Conservation (phyloP, 177 flowering plant species). For the Vitis hybrid region DNA sequence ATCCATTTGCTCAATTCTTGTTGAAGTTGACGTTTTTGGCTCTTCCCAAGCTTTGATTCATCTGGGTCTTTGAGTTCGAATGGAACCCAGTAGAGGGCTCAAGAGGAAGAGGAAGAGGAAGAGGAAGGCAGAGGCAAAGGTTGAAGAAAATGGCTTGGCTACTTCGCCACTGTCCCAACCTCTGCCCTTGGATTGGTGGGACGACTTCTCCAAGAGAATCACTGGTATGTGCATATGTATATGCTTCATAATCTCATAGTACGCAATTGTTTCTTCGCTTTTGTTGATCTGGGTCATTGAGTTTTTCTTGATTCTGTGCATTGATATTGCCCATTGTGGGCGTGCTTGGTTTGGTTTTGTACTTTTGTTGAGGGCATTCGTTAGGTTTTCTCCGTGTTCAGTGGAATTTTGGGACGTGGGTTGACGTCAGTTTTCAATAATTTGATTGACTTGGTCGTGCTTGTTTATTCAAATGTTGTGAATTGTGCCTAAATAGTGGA, state of each 20-base stretch:
- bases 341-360: background rate
- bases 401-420: slow-evolving; percentile 12
- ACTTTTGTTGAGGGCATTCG: background rate
- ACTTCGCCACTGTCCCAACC: slow-evolving; percentile 16
- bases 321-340: slow-evolving; percentile 6
- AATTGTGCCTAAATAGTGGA: no score
- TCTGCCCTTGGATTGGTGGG: slow-evolving; percentile 41
- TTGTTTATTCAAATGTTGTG: background rate
- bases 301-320: background rate
- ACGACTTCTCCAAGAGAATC: slow-evolving; percentile 30
- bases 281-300: background rate
- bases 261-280: background rate
- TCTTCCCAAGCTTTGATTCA: background rate
- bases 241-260: background rate
- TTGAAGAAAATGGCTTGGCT: slow-evolving; percentile 30
- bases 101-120: slow-evolving; percentile 26
- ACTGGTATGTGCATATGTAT: slow-evolving; percentile 16
- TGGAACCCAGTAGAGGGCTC: slow-evolving; percentile 31
- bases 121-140: slow-evolving; percentile 29
- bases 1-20: no score
- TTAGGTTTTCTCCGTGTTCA: background rate
- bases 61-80: slow-evolving; percentile 4
- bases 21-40: background rate
- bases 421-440: slow-evolving; percentile 9
- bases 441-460: slow-evolving; percentile 1